phyloP scores from a whole-genome alignment of 345 rosid species.

The Eucalyptus erythrocorys region DNA sequence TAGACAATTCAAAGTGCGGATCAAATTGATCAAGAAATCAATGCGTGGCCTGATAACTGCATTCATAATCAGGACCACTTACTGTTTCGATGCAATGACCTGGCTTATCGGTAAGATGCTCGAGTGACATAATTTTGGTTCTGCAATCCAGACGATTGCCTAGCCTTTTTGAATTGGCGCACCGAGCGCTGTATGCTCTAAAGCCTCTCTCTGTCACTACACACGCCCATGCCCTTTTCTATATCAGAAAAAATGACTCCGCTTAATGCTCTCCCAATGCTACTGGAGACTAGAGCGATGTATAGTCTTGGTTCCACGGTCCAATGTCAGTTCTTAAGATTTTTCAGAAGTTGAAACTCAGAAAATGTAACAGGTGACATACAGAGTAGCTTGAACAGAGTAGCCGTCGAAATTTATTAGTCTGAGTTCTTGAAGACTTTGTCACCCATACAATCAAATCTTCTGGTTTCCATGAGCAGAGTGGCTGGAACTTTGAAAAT shows the following conservation, averaged over 20 bases:
- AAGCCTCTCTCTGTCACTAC: background rate
- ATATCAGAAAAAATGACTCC: background rate
- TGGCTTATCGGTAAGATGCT: no score
- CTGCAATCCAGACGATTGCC: no score
- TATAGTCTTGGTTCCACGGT: background rate
- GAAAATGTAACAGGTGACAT: no score
- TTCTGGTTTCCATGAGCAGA: no score
- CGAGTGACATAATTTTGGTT: no score
- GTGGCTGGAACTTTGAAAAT: background rate
- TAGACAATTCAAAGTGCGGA: background rate
- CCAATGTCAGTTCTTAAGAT: background rate
- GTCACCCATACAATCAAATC: background rate
- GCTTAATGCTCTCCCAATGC: background rate
- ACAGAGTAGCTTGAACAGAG: no score
- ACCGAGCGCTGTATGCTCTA: background rate
- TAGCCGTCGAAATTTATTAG: background rate
- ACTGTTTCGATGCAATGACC: no score
- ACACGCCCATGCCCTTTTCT: background rate
- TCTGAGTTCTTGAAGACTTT: fast-evolving
- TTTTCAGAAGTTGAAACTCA: background rate
- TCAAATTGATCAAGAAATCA: background rate
- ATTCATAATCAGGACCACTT: no score
- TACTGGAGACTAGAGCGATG: background rate
- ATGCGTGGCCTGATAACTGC: no score
- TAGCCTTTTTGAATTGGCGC: background rate